Base-by-base conservation (phyloP, 2,329 filamentous ascomycete species). In the Coniochaeta pulveracea region DNA sequence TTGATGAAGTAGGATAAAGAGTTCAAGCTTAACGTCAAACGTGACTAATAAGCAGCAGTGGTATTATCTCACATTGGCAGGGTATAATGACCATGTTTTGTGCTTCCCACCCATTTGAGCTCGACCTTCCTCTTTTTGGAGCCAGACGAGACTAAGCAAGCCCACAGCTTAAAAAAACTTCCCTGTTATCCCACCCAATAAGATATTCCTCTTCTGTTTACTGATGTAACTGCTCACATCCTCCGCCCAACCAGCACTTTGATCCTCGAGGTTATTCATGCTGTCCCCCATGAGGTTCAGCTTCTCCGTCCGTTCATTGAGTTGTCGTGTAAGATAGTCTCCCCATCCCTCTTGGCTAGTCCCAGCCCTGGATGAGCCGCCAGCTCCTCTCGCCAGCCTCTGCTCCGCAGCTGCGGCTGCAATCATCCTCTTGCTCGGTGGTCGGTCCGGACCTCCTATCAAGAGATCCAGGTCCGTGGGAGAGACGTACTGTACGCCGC, bases 291-390 rank as follows among this genome's bases (percentile, higher is more conserved):
- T 79, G 5, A 93, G 63, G 27, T 79, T 81, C 37, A 98, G 62
- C 49, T 80, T 85, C 59, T 96, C 85, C 1, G 91, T 94, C 33
- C 91, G 64, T 57, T 96, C 88, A 46, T 93, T 86, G 28, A 98
- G 58, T 54, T 93, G 85, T 22, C 88, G 70, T 8, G 82, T 78
- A 56, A 96, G 76, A 50, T 93, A 96, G 26, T 85, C 77, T 47
- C 74, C 73, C 74, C 75, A 80, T 0, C 72, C 72, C 44, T 93
- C 77, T 37, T 71, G 61, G 38, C 56, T 51, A 5, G 41, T 43
- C 5, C 43, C 46, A 4, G 41, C 45, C 10, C 40, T 34, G 10
- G 51, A 49, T 35, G 60, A 45, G 47, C 19, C 56, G 44, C 28
- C 52, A 42, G 28, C 57, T 12, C 46, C 43, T 46, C 63, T 56